Percentiles rank a stretch among this genome's conserved stretches.
Conservation (phyloP, 2,329 filamentous ascomycete species). For the Talaromyces sp. region DNA sequence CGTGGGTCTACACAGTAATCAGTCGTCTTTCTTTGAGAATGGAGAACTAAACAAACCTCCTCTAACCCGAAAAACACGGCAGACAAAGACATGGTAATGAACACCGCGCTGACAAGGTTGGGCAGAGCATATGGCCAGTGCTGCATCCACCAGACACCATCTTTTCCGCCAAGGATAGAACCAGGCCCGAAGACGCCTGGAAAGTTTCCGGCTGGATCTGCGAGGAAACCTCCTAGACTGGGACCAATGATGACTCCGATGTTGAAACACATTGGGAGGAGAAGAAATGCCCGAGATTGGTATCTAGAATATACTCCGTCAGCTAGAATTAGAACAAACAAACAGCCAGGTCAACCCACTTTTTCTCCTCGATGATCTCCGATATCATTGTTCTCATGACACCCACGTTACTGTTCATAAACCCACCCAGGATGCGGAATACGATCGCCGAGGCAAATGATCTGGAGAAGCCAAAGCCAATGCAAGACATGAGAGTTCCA, state of each 20-base stretch:
- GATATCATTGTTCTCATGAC: conserved; percentile 71
- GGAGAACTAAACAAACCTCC: conserved; percentile 43
- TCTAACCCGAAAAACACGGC: conserved; percentile 61
- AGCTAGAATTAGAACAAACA: neutral
- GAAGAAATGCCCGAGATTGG: conserved; percentile 52
- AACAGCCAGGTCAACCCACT: conserved; percentile 33
- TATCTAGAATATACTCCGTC: conserved; percentile 23
- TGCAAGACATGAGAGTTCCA: conserved; percentile 61
- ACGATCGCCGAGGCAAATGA: conserved; percentile 59
- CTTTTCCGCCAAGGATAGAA: conserved; percentile 51
- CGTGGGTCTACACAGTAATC: conserved; percentile 26
- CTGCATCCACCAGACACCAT: conserved; percentile 60
- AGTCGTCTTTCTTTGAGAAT: neutral
- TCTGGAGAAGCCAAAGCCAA: conserved; percentile 65
- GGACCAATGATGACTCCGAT: conserved; percentile 58
- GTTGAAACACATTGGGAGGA: conserved; percentile 66
- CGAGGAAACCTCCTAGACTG: conserved; percentile 60
- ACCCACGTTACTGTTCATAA: conserved; percentile 67
- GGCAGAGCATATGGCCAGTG: conserved; percentile 65
- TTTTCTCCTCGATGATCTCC: conserved; percentile 67
- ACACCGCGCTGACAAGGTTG: conserved; percentile 60
- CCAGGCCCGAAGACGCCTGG: conserved; percentile 59
- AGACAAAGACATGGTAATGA: conserved; percentile 52
- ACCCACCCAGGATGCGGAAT: conserved; percentile 62
- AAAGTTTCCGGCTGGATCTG: conserved; percentile 60